Evolutionary conservation across 2,329 filamentous ascomycete species (phyloP), one percentile per base, ranked within the genome.

Genomic region (Ascochyta clinopodiicola): DNA sequence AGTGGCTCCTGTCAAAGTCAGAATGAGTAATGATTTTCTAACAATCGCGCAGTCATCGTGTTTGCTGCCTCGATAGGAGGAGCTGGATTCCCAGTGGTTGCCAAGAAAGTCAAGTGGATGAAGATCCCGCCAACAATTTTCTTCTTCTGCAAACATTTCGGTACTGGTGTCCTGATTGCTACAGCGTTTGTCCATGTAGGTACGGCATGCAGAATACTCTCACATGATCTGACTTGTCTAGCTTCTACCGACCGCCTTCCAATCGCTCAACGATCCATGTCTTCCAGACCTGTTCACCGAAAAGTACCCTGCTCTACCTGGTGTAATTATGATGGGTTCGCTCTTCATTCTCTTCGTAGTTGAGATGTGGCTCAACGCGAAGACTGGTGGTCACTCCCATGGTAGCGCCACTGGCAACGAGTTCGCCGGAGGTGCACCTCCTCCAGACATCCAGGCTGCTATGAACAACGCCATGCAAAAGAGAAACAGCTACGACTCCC

Each of bases 161-260:
- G 91, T 68, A 95, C 91, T 1, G 91, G 91, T 56, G 91, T 95
- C 19, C 80, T 95, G n/a, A 88, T 95, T 59, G 90, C 91, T 10
- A 95, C 91, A 1, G 90, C 91, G 51, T 95, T 95, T 68, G 90
- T 94, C 24, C 90, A 94, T 77, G 73, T 76, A 61, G 51, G 73
- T 59, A 15, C 39, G 22, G 40, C 17, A 19, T 17, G 21, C 25
- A 21, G 7, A 29, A n/a, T 21, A 2, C 31, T 3, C n/a, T 13
- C 4, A 21, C 36, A 1, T 2, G 42, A 6, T 21, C 60, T 68
- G 19, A 69, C 32, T 4, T 34, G 13, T 6, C 31, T 48, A 76
- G 74, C 78, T 87, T 61, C 79, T 88, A 6, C 85, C 85, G 0
- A 86, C 84, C 3, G 85, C 85, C 15, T 88, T 87, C 65, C 75